Percentiles rank a stretch among this genome's conserved stretches.
These are phyloP conservation scores for Phytophthora rubi DNA, from an alignment of 352 stramenopile species.

Conservation along the genomic window DNA sequence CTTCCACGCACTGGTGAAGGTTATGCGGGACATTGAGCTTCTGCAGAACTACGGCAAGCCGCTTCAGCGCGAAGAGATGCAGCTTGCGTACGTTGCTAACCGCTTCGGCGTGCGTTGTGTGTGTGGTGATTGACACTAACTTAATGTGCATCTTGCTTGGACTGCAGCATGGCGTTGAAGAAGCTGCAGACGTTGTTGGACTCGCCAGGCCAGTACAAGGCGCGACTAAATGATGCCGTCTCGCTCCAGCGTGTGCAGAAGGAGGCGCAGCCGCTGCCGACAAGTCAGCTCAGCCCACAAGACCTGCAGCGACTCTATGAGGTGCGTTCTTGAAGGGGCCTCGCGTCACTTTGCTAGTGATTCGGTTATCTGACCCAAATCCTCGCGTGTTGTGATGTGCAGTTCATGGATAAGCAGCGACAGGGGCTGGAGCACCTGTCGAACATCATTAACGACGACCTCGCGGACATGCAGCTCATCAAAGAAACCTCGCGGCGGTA, in stretches of 20 bases:
- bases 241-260: slow-evolving; percentile 78
- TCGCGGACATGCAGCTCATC: slow-evolving; percentile 89
- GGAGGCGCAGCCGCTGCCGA: slow-evolving; percentile 35
- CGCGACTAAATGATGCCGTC: slow-evolving; percentile 79
- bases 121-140: slow-evolving; percentile 9
- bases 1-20: slow-evolving; percentile 83
- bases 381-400: slow-evolving; percentile 13
- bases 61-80: slow-evolving; percentile 78
- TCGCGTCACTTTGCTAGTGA: background rate
- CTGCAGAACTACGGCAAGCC: slow-evolving; percentile 88
- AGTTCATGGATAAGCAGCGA: slow-evolving; percentile 88
- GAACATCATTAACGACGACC: slow-evolving; percentile 83
- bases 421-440: slow-evolving; percentile 86
- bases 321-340: slow-evolving; percentile 28
- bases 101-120: background rate
- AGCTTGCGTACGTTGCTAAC: slow-evolving; percentile 70
- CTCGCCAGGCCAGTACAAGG: slow-evolving; percentile 88
- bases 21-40: slow-evolving; percentile 91
- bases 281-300: slow-evolving; percentile 71
- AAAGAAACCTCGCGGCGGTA: slow-evolving; percentile 87
- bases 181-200: slow-evolving; percentile 84
- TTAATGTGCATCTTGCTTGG: slow-evolving; percentile 3
- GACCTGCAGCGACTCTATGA: slow-evolving; percentile 81
- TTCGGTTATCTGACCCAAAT: background rate
- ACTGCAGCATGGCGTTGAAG: slow-evolving; percentile 74